Conservation (phyloP, 2,329 filamentous ascomycete species). For the Phaeosphaeriaceae sp. region DNA sequence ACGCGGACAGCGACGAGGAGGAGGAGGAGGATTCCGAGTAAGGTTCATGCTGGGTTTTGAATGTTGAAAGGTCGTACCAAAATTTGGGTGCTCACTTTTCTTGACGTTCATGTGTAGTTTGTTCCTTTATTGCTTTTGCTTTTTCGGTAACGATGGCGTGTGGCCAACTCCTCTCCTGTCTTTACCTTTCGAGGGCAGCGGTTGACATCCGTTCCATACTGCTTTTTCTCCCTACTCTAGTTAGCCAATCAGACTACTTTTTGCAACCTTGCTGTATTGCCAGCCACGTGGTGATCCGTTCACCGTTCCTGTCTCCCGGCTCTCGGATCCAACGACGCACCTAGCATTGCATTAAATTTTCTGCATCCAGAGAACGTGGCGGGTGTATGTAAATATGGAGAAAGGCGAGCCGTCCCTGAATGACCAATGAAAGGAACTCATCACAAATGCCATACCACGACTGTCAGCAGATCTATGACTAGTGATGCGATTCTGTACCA, state of each 20-base stretch:
- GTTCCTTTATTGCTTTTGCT: slow-evolving; percentile 11
- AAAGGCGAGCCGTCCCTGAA: slow-evolving; percentile 2
- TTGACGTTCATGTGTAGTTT: slow-evolving; percentile 1
- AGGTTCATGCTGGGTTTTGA: not conserved
- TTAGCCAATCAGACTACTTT: slow-evolving; percentile 23
- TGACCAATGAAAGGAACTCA: not conserved
- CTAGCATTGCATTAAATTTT: slow-evolving; percentile 13
- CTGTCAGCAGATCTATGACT: not conserved
- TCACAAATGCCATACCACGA: not conserved
- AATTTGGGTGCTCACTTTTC: not conserved
- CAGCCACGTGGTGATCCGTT: slow-evolving; percentile 2
- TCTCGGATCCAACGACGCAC: slow-evolving; percentile 15
- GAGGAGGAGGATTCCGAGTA: slow-evolving; percentile 36
- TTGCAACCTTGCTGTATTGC: slow-evolving; percentile 1
- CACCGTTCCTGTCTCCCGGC: slow-evolving; percentile 16
- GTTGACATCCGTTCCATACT: slow-evolving; percentile 3
- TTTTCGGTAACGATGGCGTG: slow-evolving; percentile 19
- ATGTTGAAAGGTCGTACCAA: not conserved
- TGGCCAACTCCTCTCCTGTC: slow-evolving; percentile 29
- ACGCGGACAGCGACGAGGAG: slow-evolving; percentile 70
- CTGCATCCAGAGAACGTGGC: slow-evolving; percentile 16
- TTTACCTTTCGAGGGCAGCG: slow-evolving; percentile 5
- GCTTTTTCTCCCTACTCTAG: slow-evolving; percentile 22
- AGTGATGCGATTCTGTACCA: not conserved
- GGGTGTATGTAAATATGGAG: not conserved